A percentile compares a stretch with the other conserved stretches of the same genome.
These are phyloP conservation scores for Huiozyma sinensis DNA, from an alignment of 805 yeast genomes.

Conservation along the genomic window DNA sequence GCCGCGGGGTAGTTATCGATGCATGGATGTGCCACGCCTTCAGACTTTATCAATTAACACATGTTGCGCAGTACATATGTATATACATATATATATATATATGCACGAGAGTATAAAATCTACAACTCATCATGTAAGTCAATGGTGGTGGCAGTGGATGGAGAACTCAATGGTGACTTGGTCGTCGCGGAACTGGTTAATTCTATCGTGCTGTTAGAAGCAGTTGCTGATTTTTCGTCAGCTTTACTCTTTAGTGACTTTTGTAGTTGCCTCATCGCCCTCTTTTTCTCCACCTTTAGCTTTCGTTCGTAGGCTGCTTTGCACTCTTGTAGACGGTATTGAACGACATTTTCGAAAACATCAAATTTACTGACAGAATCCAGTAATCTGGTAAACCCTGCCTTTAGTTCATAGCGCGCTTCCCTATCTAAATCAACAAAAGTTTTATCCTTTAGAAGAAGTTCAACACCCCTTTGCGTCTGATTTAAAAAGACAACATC, in stretches of 20 bases:
- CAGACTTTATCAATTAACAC: too few relatives aligned
- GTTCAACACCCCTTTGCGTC: conserved; percentile 10
- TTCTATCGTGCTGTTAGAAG: neutral
- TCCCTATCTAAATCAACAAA: conserved; percentile 19
- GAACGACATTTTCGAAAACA: conserved; percentile 14
- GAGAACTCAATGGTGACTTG: too few relatives aligned
- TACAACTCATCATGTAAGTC: conserved; percentile 15
- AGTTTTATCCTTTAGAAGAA: conserved; percentile 17
- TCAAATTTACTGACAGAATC: conserved; percentile 11
- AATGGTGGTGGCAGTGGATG: neutral
- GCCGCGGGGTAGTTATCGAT: neutral
- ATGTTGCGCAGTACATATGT: neutral
- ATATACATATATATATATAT: neutral
- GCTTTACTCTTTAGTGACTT: conserved; percentile 1
- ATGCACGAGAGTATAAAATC: neutral
- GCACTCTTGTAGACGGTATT: conserved; percentile 26
- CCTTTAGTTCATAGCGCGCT: conserved; percentile 24
- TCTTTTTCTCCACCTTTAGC: conserved; percentile 19
- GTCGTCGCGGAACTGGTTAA: too few relatives aligned
- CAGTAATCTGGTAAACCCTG: conserved; percentile 16
- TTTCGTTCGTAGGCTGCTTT: conserved; percentile 17
- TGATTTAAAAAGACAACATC: conserved; percentile 9
- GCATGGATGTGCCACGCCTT: too few relatives aligned
- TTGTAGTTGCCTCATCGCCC: conserved; percentile 11
- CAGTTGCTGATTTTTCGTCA: neutral